Evolutionary conservation across 192 early-diverging fungal species (phyloP).

Genomic region (Backusella luteola): DNA sequence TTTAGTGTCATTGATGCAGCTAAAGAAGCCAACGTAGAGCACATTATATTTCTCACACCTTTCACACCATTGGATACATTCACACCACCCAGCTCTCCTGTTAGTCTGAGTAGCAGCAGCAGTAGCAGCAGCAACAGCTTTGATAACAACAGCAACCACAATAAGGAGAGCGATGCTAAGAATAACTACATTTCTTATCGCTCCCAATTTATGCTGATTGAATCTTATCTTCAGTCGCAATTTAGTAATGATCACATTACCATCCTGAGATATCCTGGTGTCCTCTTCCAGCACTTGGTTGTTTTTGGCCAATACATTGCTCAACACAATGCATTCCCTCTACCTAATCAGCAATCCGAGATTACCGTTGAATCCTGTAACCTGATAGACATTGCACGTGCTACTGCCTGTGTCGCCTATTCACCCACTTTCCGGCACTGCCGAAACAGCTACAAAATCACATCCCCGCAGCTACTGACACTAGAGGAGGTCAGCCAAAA

Average conservation of each 20-base stretch:
- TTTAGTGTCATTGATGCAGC: slow-evolving; percentile 34
- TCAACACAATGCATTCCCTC: slow-evolving; percentile 33
- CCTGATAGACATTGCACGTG: slow-evolving; percentile 33
- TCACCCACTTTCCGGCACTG: slow-evolving; percentile 22
- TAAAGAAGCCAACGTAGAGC: slow-evolving; percentile 30
- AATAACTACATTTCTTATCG: slow-evolving; percentile 3
- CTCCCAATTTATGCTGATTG: slow-evolving; percentile 30
- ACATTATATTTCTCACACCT: slow-evolving; percentile 36
- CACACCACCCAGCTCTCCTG: background rate
- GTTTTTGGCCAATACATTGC: slow-evolving; percentile 33
- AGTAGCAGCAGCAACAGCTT: background rate
- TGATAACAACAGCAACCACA: background rate
- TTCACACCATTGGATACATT: slow-evolving; percentile 30
- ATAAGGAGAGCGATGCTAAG: too few species aligned
- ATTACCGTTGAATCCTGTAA: slow-evolving; percentile 36
- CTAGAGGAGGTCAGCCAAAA: slow-evolving; percentile 34
- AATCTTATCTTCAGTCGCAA: slow-evolving; percentile 18
- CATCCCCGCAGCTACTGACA: slow-evolving; percentile 33
- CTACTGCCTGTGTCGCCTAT: slow-evolving; percentile 24
- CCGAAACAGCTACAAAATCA: slow-evolving; percentile 29
- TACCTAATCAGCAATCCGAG: slow-evolving; percentile 21
- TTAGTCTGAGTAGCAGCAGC: background rate
- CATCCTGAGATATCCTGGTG: slow-evolving; percentile 32
- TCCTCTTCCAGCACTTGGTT: slow-evolving; percentile 33
- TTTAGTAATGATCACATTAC: slow-evolving; percentile 27